These are phyloP conservation scores for Cercospora canescens DNA, from an alignment of 2,329 filamentous ascomycete species.

Conservation along the genomic window DNA sequence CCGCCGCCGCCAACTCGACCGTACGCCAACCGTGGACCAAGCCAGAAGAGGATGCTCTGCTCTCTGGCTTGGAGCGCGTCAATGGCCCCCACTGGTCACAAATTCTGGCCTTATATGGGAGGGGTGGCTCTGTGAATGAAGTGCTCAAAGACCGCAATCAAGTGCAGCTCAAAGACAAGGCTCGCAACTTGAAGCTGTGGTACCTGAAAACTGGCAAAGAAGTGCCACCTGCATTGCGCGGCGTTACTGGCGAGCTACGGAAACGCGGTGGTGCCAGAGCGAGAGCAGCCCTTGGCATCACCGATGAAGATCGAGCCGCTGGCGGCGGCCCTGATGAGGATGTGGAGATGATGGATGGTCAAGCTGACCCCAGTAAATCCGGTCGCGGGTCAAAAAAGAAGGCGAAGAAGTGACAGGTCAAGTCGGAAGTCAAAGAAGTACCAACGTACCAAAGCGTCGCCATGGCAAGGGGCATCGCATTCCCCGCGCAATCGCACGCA, in stretches of 20 bases:
- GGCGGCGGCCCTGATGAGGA: not conserved
- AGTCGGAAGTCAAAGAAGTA: too few relatives aligned
- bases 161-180: conserved; percentile 91
- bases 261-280: conserved; percentile 53
- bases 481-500: too few relatives aligned
- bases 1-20: conserved; percentile 24
- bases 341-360: conserved; percentile 14
- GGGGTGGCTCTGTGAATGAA: conserved; percentile 75
- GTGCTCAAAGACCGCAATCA: conserved; percentile 86
- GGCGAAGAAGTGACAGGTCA: conserved; percentile 11
- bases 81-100: conserved; percentile 93
- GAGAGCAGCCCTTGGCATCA: conserved; percentile 33
- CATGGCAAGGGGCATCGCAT: too few relatives aligned
- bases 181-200: conserved; percentile 84
- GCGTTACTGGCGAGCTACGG: conserved; percentile 86
- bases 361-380: conserved; percentile 8
- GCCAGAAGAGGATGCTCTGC: conserved; percentile 85
- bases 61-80: conserved; percentile 84
- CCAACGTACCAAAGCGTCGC: too few relatives aligned
- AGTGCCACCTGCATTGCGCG: conserved; percentile 83
- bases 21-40: conserved; percentile 76
- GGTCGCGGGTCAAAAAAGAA: conserved; percentile 17
- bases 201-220: conserved; percentile 90
- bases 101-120: conserved; percentile 80
- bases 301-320: conserved; percentile 16